Conservation (phyloP, 176 grass and related monocot species). For the Lolium multiflorum region DNA sequence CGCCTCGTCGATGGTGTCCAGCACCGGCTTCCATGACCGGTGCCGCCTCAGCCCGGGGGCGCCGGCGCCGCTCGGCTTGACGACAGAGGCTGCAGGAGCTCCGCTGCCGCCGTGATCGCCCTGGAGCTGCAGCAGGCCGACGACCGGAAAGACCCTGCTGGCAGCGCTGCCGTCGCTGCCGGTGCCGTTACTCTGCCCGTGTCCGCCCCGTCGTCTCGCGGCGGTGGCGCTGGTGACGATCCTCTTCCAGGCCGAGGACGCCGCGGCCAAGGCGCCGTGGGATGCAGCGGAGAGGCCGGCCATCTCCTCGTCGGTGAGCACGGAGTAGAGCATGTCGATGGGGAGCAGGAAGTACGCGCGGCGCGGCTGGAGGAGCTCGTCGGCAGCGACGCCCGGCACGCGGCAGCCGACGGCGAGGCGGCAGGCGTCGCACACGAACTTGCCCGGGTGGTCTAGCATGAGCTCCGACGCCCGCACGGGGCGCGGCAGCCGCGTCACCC, state of each 20-base stretch:
- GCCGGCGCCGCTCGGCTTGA: constrained; percentile 2
- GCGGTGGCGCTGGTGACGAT: constrained; percentile 40
- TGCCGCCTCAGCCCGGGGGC: constrained; percentile 29
- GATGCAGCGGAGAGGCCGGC: constrained; percentile 45
- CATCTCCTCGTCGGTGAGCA: constrained; percentile 96
- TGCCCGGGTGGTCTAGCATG: constrained; percentile 68
- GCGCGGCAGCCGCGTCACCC: constrained; percentile 46
- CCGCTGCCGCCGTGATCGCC: constrained; percentile 2
- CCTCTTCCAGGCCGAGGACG: constrained; percentile 49
- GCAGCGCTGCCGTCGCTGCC: background rate
- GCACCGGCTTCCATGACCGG: constrained; percentile 64
- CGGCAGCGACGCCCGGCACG: constrained; percentile 58
- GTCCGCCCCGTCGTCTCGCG: background rate
- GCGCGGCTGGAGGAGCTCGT: constrained; percentile 66
- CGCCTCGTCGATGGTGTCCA: constrained; percentile 86
- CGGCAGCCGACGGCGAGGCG: constrained; percentile 72
- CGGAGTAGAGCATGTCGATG: constrained; percentile 96
- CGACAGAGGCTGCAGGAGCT: background rate
- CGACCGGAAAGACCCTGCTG: constrained; percentile 60
- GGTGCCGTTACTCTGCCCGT: background rate
- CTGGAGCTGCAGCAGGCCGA: constrained; percentile 62
- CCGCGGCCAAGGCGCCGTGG: constrained; percentile 47
- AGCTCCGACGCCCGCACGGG: constrained; percentile 64
- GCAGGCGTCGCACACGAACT: constrained; percentile 74
- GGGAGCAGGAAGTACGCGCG: constrained; percentile 87